Conservation (phyloP, 2,329 filamentous ascomycete genomes). For the Cytospora mali region DNA sequence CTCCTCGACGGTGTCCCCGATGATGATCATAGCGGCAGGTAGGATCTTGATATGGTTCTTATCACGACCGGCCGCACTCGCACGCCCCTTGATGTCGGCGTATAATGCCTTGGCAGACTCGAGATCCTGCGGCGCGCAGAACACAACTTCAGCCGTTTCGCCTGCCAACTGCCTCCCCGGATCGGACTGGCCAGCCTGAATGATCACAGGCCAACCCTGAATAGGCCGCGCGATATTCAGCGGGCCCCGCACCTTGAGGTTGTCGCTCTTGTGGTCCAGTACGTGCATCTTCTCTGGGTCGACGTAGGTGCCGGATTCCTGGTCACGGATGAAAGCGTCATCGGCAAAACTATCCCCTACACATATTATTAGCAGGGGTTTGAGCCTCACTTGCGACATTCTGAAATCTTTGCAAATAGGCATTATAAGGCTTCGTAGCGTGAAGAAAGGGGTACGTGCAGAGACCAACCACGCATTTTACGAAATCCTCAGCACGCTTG, state of each 20-base stretch:
- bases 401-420: too few relatives aligned
- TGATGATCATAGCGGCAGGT: conserved; percentile 52
- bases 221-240: conserved; percentile 56
- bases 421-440: too few relatives aligned
- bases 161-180: conserved; percentile 54
- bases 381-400: too few relatives aligned
- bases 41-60: conserved; percentile 53
- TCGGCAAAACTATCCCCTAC: conserved; percentile 60
- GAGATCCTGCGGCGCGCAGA: conserved; percentile 52
- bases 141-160: conserved; percentile 56
- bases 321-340: conserved; percentile 54
- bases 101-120: conserved; percentile 51
- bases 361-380: too few relatives aligned
- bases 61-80: conserved; percentile 47
- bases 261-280: conserved; percentile 52
- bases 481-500: conserved; percentile 53
- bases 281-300: conserved; percentile 56
- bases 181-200: conserved; percentile 57
- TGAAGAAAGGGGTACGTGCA: too few relatives aligned
- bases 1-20: conserved; percentile 52
- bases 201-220: conserved; percentile 59
- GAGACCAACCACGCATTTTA: too few relatives aligned
- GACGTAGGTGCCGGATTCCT: conserved; percentile 50
- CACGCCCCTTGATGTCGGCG: conserved; percentile 53
- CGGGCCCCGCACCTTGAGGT: conserved; percentile 50